Evolutionary conservation across 169 alveolate species (phyloP).

Genomic region (Cryptosporidium ubiquitum): DNA sequence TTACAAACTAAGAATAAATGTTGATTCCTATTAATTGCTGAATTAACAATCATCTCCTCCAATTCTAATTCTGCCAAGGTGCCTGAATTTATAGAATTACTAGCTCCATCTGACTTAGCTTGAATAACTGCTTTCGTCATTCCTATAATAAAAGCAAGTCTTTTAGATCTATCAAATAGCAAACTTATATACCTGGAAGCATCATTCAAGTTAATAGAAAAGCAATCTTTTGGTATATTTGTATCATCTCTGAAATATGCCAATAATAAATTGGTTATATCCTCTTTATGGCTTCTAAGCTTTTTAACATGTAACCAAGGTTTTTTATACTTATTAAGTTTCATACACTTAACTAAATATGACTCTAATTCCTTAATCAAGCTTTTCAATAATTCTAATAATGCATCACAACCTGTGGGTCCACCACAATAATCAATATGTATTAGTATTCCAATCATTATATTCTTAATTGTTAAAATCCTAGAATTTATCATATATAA

Average conservation of each 20-base stretch:
- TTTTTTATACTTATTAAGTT: constrained; percentile 5
- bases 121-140: background rate
- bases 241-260: background rate
- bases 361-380: background rate
- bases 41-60: background rate
- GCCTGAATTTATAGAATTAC: background rate
- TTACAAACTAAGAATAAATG: background rate
- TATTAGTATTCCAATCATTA: background rate
- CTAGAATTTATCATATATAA: constrained; percentile 16
- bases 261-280: background rate
- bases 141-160: background rate
- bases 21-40: constrained; percentile 4
- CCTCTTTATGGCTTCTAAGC: background rate
- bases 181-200: background rate
- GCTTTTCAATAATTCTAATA: background rate
- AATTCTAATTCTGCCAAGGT: background rate
- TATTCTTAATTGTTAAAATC: background rate
- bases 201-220: no score
- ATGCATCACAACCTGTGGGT: background rate
- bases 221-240: constrained; percentile 6
- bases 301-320: constrained; percentile 26
- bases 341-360: background rate
- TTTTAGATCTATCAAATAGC: no score
- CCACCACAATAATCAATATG: no score
- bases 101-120: background rate